phyloP scores from a whole-genome alignment of 2,329 filamentous ascomycete genomes.

The Paecilomyces sp. region DNA sequence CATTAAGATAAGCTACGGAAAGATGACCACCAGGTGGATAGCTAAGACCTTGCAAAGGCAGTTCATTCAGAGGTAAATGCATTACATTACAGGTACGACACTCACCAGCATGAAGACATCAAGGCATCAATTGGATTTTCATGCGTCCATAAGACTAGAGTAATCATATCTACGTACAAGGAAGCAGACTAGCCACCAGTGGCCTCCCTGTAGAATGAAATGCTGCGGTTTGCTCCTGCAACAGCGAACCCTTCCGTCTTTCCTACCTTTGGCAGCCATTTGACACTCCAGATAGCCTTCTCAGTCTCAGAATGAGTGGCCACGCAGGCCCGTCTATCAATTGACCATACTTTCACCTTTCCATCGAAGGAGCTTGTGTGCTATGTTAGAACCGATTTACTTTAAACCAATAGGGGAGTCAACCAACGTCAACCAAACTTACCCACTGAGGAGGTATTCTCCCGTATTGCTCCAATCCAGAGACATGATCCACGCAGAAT shows the following conservation, averaged over 20 bases:
- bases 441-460: constrained; percentile 81
- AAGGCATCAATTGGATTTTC: neutral
- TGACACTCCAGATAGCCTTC: constrained; percentile 73
- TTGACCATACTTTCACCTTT: constrained; percentile 92
- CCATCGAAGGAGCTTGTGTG: constrained; percentile 66
- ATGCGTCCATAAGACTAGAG: neutral
- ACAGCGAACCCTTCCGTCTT: constrained; percentile 66
- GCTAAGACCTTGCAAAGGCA: too few species aligned
- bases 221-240: constrained; percentile 65
- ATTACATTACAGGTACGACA: neutral
- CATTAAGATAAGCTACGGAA: too few species aligned
- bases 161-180: neutral
- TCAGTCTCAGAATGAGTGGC: constrained; percentile 91
- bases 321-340: constrained; percentile 76
- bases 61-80: neutral
- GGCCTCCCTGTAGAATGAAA: constrained; percentile 80
- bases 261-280: constrained; percentile 68
- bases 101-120: neutral
- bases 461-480: constrained; percentile 91
- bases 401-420: neutral
- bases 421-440: constrained; percentile 20
- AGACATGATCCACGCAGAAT: constrained; percentile 80
- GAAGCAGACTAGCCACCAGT: constrained; percentile 50
- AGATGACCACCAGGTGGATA: too few species aligned
- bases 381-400: constrained; percentile 6